These are phyloP conservation scores for Coniophora puteana DNA, from an alignment of 1,284 basidiomycete species.

Conservation along the genomic window DNA sequence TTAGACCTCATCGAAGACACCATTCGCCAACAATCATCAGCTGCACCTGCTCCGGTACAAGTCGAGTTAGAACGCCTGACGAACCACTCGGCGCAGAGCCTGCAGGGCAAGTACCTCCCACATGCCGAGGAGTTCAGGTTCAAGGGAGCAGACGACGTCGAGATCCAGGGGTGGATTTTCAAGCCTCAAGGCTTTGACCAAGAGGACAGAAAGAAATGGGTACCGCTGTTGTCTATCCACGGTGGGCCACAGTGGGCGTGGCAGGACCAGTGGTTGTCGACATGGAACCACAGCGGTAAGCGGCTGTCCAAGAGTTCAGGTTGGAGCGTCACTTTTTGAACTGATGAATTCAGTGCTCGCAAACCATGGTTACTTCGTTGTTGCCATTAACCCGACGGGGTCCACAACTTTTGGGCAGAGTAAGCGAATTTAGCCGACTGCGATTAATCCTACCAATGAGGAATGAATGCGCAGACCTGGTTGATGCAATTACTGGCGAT, in stretches of 20 bases:
- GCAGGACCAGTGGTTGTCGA: slow-evolving; percentile 74
- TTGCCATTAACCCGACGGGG: slow-evolving; percentile 81
- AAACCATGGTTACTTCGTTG: slow-evolving; percentile 75
- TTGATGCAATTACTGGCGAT: slow-evolving; percentile 66
- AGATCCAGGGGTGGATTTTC: slow-evolving; percentile 77
- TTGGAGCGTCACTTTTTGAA: too few relatives aligned
- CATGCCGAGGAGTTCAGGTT: slow-evolving; percentile 77
- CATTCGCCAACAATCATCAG: slow-evolving; percentile 14
- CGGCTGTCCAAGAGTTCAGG: too few relatives aligned
- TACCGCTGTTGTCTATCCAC: slow-evolving; percentile 64
- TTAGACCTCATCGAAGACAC: slow-evolving; percentile 34
- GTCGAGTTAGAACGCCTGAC: too few relatives aligned
- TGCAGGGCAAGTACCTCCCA: slow-evolving; percentile 51
- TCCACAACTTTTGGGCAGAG: slow-evolving; percentile 81
- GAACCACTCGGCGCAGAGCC: slow-evolving; percentile 46
- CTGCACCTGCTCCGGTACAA: slow-evolving; percentile 35
- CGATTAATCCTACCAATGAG: neutral
- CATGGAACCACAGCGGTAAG: slow-evolving; percentile 79
- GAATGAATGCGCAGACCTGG: slow-evolving; percentile 58
- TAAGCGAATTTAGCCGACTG: slow-evolving; percentile 18
- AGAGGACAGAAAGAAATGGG: slow-evolving; percentile 65
- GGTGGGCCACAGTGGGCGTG: slow-evolving; percentile 76
- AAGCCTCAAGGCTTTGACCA: slow-evolving; percentile 70
- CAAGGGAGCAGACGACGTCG: slow-evolving; percentile 62
- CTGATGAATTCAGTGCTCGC: slow-evolving; percentile 48